Percentiles rank a stretch among this genome's conserved stretches.
phyloP scores from a whole-genome alignment of 192 early-diverging fungal genomes.

The Gigaspora rosea region DNA sequence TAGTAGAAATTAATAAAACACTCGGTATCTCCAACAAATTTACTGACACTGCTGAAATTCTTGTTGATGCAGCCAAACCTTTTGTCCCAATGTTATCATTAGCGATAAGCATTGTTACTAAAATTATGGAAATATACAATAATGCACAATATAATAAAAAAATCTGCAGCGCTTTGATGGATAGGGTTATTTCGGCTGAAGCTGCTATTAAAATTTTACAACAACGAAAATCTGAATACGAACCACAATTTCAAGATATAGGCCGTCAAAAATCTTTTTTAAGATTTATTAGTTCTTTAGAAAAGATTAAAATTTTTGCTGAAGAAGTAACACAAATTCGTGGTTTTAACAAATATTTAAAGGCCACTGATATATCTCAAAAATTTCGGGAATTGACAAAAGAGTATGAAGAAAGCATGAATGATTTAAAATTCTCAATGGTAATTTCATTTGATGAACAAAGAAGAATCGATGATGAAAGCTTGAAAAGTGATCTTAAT shows the following conservation, averaged over 20 bases:
- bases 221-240: slow-evolving; percentile 6
- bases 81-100: too few species aligned
- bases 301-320: slow-evolving; percentile 16
- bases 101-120: too few species aligned
- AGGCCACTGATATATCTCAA: too few species aligned
- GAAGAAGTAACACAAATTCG: slow-evolving; percentile 2
- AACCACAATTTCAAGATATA: slow-evolving; percentile 1
- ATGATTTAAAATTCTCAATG: background rate
- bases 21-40: too few species aligned
- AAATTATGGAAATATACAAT: too few species aligned
- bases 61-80: background rate
- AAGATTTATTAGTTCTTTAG: background rate
- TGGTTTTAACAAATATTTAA: slow-evolving; percentile 2
- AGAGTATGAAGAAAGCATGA: background rate
- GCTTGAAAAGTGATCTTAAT: background rate
- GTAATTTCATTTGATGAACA: slow-evolving; percentile 7
- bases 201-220: background rate
- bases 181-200: slow-evolving; percentile 1
- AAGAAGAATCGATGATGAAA: slow-evolving; percentile 3
- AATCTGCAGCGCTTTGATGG: slow-evolving; percentile 1
- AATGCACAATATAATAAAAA: background rate
- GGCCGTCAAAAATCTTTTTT: background rate
- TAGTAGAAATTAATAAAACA: too few species aligned
- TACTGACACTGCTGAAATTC: too few species aligned
- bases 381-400: background rate